Evolutionary conservation across 2,329 filamentous ascomycete genomes (phyloP).

Genomic region (Tothia fuscella): DNA sequence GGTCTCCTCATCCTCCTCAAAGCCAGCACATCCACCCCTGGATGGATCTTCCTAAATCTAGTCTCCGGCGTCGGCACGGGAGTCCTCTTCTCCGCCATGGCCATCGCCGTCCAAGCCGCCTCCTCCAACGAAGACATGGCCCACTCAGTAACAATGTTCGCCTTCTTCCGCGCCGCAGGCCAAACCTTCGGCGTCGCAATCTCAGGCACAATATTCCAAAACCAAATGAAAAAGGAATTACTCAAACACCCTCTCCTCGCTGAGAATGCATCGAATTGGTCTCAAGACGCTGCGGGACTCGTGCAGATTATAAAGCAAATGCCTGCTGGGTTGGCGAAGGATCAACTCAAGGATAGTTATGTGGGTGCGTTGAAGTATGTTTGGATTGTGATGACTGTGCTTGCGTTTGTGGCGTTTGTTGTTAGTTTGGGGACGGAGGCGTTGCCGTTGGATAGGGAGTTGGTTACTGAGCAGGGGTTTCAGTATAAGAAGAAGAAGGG

Average conservation of each 20-base stretch:
- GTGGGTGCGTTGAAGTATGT: constrained; percentile 42
- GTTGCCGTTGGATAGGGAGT: constrained; percentile 14
- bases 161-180: constrained; percentile 54
- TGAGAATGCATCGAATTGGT: constrained; percentile 36
- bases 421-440: constrained; percentile 41
- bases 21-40: constrained; percentile 36
- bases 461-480: constrained; percentile 12
- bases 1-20: constrained; percentile 43
- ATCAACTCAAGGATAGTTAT: constrained; percentile 39
- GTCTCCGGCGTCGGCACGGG: constrained; percentile 50
- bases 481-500: constrained; percentile 1
- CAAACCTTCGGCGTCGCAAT: constrained; percentile 55
- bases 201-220: constrained; percentile 59
- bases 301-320: constrained; percentile 47
- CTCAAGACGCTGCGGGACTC: constrained; percentile 45
- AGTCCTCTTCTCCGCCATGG: constrained; percentile 52
- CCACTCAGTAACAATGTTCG: constrained; percentile 52
- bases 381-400: constrained; percentile 43
- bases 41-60: constrained; percentile 51
- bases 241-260: constrained; percentile 36
- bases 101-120: constrained; percentile 51
- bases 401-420: constrained; percentile 40
- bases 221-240: constrained; percentile 44
- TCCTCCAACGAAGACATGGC: constrained; percentile 45
- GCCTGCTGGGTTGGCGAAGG: constrained; percentile 29